Evolutionary conservation across 2,329 filamentous ascomycete genomes (phyloP), one percentile per base, ranked within the genome.

Genomic region (Fusarium pilosicola): DNA sequence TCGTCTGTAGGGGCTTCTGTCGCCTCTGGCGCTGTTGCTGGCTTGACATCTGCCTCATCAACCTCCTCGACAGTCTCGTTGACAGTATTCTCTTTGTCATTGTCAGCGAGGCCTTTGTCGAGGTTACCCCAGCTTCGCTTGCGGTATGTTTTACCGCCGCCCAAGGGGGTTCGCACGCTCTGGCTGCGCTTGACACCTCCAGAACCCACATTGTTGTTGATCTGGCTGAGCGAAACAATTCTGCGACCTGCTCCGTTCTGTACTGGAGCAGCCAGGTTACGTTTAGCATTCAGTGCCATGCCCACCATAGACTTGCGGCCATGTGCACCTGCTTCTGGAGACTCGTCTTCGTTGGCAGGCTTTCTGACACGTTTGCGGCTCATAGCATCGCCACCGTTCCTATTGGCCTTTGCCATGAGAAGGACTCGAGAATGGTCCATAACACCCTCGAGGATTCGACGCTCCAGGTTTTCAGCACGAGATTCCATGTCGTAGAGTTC

Each of bases 381-480:
- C 88, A 90, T 90, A 68, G 85, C 83, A 60, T 90, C 88, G 17
- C 85, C 83, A 17, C 83, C 83, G 48, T 66, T 73, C 76, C 85
- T 86, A 74, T 81, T 84, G 7, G 88, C 84, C 84, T 94, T 92
- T 74, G 90, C 86, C 85, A 96, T 93, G 65, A 98, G 89, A n/a
- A 98, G 87, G 32, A 96, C 91, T 12, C 96, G 93, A 26, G 96
- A 98, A 81, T 98, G 96, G 77, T 98, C 95, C 84, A 99, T 97
- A 71, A 98, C 94, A 32, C 96, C 95, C 74, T 98, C 96, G 38
- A 99, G 85, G 75, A 99, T 97, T 32, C 96, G 92, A 59, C 95
- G 93, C 84, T 99, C 96, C 30, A 99, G 87, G 7, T 91, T 90
- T 81, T 98, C 95, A 6, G 96, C 96, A 71, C 96, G 93, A 17